A percentile compares a stretch with the other conserved stretches of the same genome.
phyloP scores from a whole-genome alignment of 768 basidiomycete genomes.

The Dentipellis fragilis region DNA sequence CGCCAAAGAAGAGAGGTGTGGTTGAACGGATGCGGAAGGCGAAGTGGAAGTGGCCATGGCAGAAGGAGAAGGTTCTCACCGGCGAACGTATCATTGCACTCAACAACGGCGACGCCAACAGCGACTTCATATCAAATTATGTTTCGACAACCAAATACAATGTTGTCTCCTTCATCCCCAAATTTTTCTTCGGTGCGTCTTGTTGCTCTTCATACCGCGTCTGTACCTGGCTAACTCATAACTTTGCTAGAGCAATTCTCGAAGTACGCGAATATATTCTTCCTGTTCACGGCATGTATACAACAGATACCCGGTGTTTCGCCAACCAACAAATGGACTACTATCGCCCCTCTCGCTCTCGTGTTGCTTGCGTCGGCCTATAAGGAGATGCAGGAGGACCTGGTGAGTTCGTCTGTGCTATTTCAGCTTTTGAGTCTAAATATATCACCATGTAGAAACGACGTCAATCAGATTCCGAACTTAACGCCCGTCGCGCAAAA shows the following conservation, averaged over 20 bases:
- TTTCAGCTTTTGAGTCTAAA: neutral
- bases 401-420: slow-evolving; percentile 39
- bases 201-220: neutral
- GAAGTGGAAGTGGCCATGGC: slow-evolving; percentile 81
- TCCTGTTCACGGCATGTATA: slow-evolving; percentile 93
- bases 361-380: slow-evolving; percentile 91
- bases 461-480: slow-evolving; percentile 87
- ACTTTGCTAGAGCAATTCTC: slow-evolving; percentile 80
- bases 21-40: slow-evolving; percentile 17
- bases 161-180: slow-evolving; percentile 74
- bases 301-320: slow-evolving; percentile 98
- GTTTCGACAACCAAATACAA: slow-evolving; percentile 97
- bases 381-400: slow-evolving; percentile 92
- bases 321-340: slow-evolving; percentile 91
- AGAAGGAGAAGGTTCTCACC: slow-evolving; percentile 48
- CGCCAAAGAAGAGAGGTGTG: neutral
- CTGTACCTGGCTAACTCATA: slow-evolving; percentile 2
- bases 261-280: slow-evolving; percentile 97
- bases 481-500: slow-evolving; percentile 77
- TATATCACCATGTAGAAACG: slow-evolving; percentile 57
- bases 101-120: slow-evolving; percentile 62
- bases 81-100: slow-evolving; percentile 78
- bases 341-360: slow-evolving; percentile 80
- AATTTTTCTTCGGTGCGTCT: slow-evolving; percentile 79
- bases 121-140: slow-evolving; percentile 68